Conservation (phyloP, 345 rosid genomes). For the Anacardium occidentale region DNA sequence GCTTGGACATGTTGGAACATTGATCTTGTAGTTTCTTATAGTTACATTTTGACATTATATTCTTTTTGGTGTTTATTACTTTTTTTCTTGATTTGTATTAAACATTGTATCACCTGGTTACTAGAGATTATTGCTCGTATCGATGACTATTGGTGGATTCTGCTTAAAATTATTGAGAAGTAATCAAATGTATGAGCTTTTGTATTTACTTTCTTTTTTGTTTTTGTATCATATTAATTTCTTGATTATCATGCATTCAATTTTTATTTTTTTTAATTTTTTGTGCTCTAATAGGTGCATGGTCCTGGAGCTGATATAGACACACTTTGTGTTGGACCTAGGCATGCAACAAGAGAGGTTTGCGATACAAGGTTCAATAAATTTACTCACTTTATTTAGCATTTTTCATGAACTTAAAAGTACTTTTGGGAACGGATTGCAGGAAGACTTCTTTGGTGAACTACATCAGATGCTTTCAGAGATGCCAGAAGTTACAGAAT, state of each 20-base stretch:
- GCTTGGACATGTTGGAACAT: too few species aligned
- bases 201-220: slow-evolving; percentile 6
- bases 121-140: neutral
- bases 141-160: neutral
- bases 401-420: slow-evolving; percentile 24
- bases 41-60: too few species aligned
- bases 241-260: neutral
- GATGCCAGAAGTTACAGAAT: slow-evolving; percentile 91
- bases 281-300: slow-evolving; percentile 61
- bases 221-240: neutral
- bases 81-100: neutral
- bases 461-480: slow-evolving; percentile 72
- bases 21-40: too few species aligned
- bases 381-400: slow-evolving; percentile 15
- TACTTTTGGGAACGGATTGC: slow-evolving; percentile 29
- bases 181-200: neutral
- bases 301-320: slow-evolving; percentile 99
- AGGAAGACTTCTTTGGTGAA: slow-evolving; percentile 97
- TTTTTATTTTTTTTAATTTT: slow-evolving; percentile 1
- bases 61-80: neutral
- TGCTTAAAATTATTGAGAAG: neutral
- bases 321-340: slow-evolving; percentile 94
- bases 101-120: too few species aligned
- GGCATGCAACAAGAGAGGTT: slow-evolving; percentile 93
- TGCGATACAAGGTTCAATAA: slow-evolving; percentile 26